Percentiles rank a stretch among this genome's conserved stretches.
phyloP scores from a whole-genome alignment of 768 basidiomycete genomes.

The Tubosaeta sp. region DNA sequence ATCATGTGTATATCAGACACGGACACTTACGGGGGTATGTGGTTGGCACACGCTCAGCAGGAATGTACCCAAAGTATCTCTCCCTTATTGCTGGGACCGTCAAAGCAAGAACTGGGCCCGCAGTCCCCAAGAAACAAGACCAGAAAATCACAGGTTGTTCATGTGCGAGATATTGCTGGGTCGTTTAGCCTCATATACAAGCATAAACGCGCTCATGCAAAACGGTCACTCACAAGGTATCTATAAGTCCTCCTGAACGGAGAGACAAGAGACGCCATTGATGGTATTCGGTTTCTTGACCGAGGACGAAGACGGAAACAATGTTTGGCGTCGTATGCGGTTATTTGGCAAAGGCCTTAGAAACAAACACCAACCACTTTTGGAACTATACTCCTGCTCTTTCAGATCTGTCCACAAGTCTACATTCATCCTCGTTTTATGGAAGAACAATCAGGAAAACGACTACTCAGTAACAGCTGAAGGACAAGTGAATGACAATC shows the following conservation, averaged over 20 bases:
- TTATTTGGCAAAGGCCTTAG: slow-evolving; percentile 21
- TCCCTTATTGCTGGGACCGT: slow-evolving; percentile 74
- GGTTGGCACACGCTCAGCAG: slow-evolving; percentile 65
- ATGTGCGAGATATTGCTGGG: slow-evolving; percentile 85
- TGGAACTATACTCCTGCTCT: too few relatives aligned
- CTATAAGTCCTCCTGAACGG: slow-evolving; percentile 28
- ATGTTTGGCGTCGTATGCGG: slow-evolving; percentile 21
- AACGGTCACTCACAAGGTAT: slow-evolving; percentile 22
- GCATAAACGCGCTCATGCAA: not conserved
- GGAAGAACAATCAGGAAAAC: too few relatives aligned
- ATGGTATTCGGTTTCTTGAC: not conserved
- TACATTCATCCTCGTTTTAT: too few relatives aligned
- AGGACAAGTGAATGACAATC: too few relatives aligned
- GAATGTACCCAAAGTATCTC: slow-evolving; percentile 64
- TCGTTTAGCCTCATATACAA: not conserved
- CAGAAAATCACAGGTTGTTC: slow-evolving; percentile 90
- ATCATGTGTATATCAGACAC: not conserved
- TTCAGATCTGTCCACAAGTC: too few relatives aligned
- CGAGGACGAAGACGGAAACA: slow-evolving; percentile 12
- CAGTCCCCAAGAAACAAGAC: slow-evolving; percentile 67
- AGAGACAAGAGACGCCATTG: slow-evolving; percentile 28
- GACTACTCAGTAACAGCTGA: too few relatives aligned
- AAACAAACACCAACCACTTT: slow-evolving; percentile 19
- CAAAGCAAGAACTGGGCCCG: slow-evolving; percentile 72
- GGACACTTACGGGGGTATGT: slow-evolving; percentile 70